Evolutionary conservation across 164 flowering plant species (phyloP), one percentile per base, ranked within the genome.

Genomic region (Piper betle): DNA sequence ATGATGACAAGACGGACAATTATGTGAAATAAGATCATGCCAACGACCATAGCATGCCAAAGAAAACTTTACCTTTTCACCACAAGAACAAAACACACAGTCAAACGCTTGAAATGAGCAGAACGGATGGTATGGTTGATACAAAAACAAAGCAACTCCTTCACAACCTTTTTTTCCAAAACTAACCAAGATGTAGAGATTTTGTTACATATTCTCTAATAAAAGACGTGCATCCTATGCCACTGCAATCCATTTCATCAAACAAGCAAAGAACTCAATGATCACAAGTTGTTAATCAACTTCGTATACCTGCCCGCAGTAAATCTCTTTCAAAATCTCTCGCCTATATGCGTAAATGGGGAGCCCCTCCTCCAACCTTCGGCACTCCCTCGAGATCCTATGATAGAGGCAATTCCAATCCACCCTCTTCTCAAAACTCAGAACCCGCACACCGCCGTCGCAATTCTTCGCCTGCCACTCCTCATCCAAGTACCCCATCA

Each of bases 281-380:
- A 18, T 15, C 17, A 25, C 17, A 16, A 15, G 11, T 10, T 16
- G 7, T n/a, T 12, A 41, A 55, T 19, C 33, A 12, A 3, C 39
- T 55, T 39, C 8, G 37, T 13, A n/a, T 66, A 90, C 97, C 92
- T 90, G 94, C 37, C 81, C 75, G 39, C 33, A 6, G 54, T 63
- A 70, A 55, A 90, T 75, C 39, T 71, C 69, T 17, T 25, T 48
- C 17, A 90, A 70, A 57, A 90, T 80, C 12, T 78, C 76, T 65
- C 56, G 66, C 46, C 92, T 65, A 39, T 37, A 72, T 1, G 78
- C 77, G 65, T 84, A 87, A 58, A 91, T 80, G 0, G 96, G 96
- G 70, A 91, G 68, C 4, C 91, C 86, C 41, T 72, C 93, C 6
- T 81, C 82, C 25, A 91, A 75, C 71, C 99, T 62, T 57, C 77